Evolutionary conservation across 148 eudicot genomes (phyloP).

Genomic region (Rhododendron molle): DNA sequence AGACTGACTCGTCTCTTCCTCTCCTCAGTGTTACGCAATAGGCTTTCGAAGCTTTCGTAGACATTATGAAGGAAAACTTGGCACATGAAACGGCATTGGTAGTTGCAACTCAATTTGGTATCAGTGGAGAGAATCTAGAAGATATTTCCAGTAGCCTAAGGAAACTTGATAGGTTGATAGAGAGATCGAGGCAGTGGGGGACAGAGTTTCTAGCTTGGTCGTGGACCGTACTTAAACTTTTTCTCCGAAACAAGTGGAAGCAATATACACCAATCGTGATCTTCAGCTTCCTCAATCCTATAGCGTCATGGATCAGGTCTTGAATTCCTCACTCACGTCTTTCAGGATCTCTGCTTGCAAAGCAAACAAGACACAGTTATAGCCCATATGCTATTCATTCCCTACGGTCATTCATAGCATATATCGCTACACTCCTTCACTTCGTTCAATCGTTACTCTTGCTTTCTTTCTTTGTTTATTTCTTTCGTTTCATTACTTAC

Average conservation of each 20-base stretch:
- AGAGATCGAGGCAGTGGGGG: background rate
- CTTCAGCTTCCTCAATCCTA: background rate
- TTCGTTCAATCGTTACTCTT: too few relatives aligned
- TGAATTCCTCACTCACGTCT: background rate
- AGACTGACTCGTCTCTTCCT: background rate
- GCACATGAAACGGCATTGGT: background rate
- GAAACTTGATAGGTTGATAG: background rate
- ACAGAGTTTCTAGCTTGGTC: background rate
- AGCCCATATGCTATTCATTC: too few relatives aligned
- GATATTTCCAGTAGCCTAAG: background rate
- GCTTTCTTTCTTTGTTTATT: too few relatives aligned
- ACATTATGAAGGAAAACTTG: background rate
- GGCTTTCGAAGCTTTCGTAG: background rate
- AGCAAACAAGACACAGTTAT: too few relatives aligned
- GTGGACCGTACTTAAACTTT: background rate
- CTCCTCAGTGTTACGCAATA: background rate
- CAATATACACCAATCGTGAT: background rate
- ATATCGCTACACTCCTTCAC: too few relatives aligned
- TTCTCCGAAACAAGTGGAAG: background rate
- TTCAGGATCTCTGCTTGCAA: background rate
- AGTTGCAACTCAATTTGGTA: too few relatives aligned
- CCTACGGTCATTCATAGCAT: too few relatives aligned
- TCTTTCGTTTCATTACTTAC: too few relatives aligned
- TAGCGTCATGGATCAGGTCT: background rate
- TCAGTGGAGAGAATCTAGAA: background rate